Percentiles rank a stretch among this genome's conserved stretches.
phyloP scores from a whole-genome alignment of 2,329 filamentous ascomycete species.

The Fusarium newnesense region DNA sequence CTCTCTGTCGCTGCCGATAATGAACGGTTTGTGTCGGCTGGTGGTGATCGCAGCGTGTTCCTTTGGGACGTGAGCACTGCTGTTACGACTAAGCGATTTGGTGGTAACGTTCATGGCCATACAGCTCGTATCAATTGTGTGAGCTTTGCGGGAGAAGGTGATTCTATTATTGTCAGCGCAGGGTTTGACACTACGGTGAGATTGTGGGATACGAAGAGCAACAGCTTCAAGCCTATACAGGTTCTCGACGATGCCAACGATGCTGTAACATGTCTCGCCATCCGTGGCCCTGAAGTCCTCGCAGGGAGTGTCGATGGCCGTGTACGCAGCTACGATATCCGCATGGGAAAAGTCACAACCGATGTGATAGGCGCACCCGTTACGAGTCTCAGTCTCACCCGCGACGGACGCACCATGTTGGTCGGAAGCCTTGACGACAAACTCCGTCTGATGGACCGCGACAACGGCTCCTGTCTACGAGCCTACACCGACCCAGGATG shows the following conservation, averaged over 20 bases:
- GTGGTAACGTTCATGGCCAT: conserved; percentile 70
- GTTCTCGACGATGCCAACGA: conserved; percentile 78
- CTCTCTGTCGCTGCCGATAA: conserved; percentile 81
- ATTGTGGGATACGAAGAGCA: conserved; percentile 75
- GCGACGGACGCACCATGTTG: conserved; percentile 78
- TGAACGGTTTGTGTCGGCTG: conserved; percentile 83
- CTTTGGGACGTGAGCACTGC: conserved; percentile 93
- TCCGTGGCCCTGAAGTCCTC: conserved; percentile 68
- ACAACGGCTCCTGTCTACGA: conserved; percentile 77
- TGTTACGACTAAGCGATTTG: conserved; percentile 79
- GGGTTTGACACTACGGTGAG: conserved; percentile 81
- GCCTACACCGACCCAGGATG: conserved; percentile 70
- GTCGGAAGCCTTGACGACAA: conserved; percentile 80
- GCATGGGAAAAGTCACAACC: conserved; percentile 75
- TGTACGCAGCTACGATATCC: conserved; percentile 83
- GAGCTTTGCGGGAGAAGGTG: conserved; percentile 79
- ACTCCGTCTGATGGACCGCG: conserved; percentile 83
- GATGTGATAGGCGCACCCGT: conserved; percentile 78
- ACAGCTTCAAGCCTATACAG: conserved; percentile 73
- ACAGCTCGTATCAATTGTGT: conserved; percentile 80
- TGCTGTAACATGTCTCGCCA: conserved; percentile 64
- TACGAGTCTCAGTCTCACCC: conserved; percentile 78
- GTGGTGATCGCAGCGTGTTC: conserved; percentile 91
- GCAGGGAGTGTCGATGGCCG: conserved; percentile 86
- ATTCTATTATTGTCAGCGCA: conserved; percentile 76